Base-by-base conservation (phyloP, 768 basidiomycete genomes). In the Agaricus sinodeliciosus region DNA sequence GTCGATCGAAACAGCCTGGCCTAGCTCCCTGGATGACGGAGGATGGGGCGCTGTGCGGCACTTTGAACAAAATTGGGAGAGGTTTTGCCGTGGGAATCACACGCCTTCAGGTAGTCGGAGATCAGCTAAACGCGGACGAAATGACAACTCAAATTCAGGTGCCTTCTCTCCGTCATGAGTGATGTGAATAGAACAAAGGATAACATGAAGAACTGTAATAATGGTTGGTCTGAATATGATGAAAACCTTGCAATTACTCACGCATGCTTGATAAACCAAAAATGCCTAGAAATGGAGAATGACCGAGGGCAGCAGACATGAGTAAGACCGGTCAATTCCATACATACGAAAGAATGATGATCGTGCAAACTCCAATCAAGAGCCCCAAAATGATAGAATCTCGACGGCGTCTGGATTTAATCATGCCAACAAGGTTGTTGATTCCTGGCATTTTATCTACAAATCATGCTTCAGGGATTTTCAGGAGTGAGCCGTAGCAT, bases 361-460 rank as follows among this genome's bases (percentile, higher is more conserved):
- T 72, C 39, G 84, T 73, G 66, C 92, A 92, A 22, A 89, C 64
- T n/a, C 89, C 94, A 60, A 94, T 86, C n/a, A 96, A 73, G 52
- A 83, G 71, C 8, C 93, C 94, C 66, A 98, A 67, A 59, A 97
- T 91, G 57, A 97, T 77, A 2, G 90, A 81, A 67, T 99, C 96
- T 62, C 94, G 74, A 55, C 94, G 76, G 60, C 95, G 79, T 42
- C 95, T 80, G 12, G 90, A 84, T 65, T 90, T 90, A 66, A 99
- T 97, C 90, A 98, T 94, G 1, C 78, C 78, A 34, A 98, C 72
- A 40, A 98, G 68, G 55, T 86, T 90, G 69, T 92, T 94, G 59
- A 99, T 85, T 2, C 95, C 94, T n/a, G 96, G 96, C 67, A 98
- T 86, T 5, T 88, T 84, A 62, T 76, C 91, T 94, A 59, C 12